Base-by-base conservation (phyloP, 2,329 filamentous ascomycete species). In the Pseudogymnoascus pannorum region DNA sequence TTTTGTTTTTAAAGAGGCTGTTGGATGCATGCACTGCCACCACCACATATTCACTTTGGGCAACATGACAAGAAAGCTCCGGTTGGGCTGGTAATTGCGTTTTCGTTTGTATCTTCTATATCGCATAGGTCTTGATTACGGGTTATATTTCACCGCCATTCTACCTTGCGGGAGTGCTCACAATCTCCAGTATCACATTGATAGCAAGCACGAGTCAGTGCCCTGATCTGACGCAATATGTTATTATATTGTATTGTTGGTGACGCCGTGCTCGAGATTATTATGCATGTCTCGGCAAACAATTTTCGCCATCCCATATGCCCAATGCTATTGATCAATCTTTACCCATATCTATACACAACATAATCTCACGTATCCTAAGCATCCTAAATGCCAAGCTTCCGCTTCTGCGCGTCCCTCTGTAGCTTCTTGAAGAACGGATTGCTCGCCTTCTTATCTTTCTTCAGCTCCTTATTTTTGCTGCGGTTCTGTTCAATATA, bases 401-500 rank as follows among this genome's bases (percentile, higher is more conserved):
- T 79, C 63, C 79, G 75, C 69, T 82, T 83, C 68, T 82, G 78
- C 66, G 83, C 81, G 66, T 88, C 85, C 58, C 85, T 77, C 62
- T 81, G 77, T 63, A 88, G 75, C 72, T 88, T 88, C 74, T 82
- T 85, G 74, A 89, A 89, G 70, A 88, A 84, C 1, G 80, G 75
- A 68, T 76, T 81, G 66, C 82, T 82, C 63, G 81, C 77, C n/a
- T 75, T 77, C 60, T 77, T 77, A 68, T 84, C 83, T 71, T 85
- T 82, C 77, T 86, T 87, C 69, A 87, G 74, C 65, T 81, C 78
- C 75, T 85, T 87, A 70, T 89, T 91, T 66, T 81, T 80, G 68
- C 81, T 86, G 78, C 87, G 88, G 74, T 90, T 91, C 75, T 90
- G 87, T 74, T 93, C 90, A 61, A 91, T 85, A 72, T 93, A 97